Base-by-base conservation (phyloP, 257 asterid species). In the Solanum tarapatanum region DNA sequence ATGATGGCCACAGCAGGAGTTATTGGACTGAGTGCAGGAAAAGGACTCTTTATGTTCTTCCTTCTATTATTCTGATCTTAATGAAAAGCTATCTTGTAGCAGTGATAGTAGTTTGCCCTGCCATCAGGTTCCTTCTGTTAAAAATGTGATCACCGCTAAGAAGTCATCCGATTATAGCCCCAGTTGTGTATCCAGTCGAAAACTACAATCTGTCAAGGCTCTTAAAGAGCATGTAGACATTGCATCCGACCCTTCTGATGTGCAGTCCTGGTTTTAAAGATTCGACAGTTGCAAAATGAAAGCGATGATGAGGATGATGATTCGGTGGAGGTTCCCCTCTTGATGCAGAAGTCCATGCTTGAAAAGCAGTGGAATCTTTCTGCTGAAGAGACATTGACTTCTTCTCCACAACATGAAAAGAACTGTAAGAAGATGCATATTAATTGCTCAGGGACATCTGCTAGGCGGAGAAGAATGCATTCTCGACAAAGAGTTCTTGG, bases 301-400 rank as follows among this genome's bases (percentile, higher is more conserved):
- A 73, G 64, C 32, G n/a, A 73, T 16, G n/a, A 51, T 7, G 9
- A 17, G 23, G 4, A 51, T 6, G 62, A 55, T 17, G 60, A 62
- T 80, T 87, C 87, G 32, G 92, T 94, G 43, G 98, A 95, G 87
- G 97, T 98, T 43, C 89, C 93, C 83, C 98, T 97, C 89, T 92
- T 95, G 77, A 87, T 94, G 90, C 99, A 95, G 75, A 97, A 95
- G 88, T 95, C 95, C 84, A 91, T 97, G 92, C 98, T 97, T 70
- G 99, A 95, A 89, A 94, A 94, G 91, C 98, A 97, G 90, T 97
- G 98, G 98, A 94, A 92, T 90, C 97, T 96, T 87, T 88, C 98
- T 0, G 86, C 91, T 55, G 90, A 91, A 62, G n/a, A 84, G 9
- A 48, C 64, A 37, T 26, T 28, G 64, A 66, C 77, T 58, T 68